Evolutionary conservation across 106 monocot genomes (phyloP), one percentile per base, ranked within the genome.

Genomic region (Xerophyta viscosa): DNA sequence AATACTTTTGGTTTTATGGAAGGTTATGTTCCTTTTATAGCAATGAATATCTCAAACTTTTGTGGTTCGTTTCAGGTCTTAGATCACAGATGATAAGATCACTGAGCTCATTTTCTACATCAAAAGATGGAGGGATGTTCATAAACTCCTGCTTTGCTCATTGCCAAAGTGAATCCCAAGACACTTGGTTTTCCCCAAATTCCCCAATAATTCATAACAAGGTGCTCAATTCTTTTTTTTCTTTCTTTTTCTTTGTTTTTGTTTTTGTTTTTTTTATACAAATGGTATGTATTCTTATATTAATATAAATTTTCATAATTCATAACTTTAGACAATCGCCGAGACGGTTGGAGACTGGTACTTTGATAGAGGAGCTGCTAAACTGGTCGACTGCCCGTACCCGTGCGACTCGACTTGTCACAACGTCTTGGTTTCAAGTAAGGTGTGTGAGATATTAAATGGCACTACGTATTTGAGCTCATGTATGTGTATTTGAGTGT

Each of bases 91-190:
- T 89, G 89, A 29, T 96, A 27, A 10, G 7, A 13, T 77, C 84
- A 41, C 37, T 89, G 21, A 23, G 20, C 37, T 14, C 31, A 9
- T 66, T 74, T 31, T 48, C 52, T 41, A 13, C 0, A 14, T 68
- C 62, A 31, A 61, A 8, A 15, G 56, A 33, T 8, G 78, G 67
- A 31, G 94, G 94, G 9, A 57, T 82, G 67, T 86, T 70, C 52
- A 85, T 96, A 61, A 79, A 89, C 57, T 89, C 94, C 8, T 89
- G 94, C 29, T 96, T 89, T 41, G 67, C 76, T 29, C 96, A 96
- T 70, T 89, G 96, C 27, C 96, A 96, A 62, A 86, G 96, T 60
- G 94, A 96, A 47, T 33, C 65, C 15, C 96, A 85, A 61, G 79
- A 78, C 1, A 60, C 81, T 27, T 96, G 96, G 96, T 82, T 73